Base-by-base conservation (phyloP, 805 yeast species). In the Myxozyma sirexii region DNA sequence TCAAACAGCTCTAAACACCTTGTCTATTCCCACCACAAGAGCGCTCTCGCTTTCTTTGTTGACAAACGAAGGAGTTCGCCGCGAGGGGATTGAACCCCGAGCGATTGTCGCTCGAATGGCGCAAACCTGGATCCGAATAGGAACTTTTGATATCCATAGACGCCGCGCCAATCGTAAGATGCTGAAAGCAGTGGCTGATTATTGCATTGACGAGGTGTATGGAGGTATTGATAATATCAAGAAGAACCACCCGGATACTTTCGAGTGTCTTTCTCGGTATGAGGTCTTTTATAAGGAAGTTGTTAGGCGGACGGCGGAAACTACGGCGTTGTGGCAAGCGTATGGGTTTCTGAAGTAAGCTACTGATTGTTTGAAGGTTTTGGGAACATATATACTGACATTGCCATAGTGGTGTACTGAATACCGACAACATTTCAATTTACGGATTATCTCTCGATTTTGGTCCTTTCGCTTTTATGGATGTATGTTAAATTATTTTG, bases 341-440 rank as follows among this genome's bases (percentile, higher is more conserved):
- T 93, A 91, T 73, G 98, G 97, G 2, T 92, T 93, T 69, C 73
- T 92, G 66, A 94, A 93, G 62, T 59, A 35, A 3, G 58, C 10
- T 38, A 27, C 19, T 37, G 26, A 10, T 10, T 15, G 4, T 10
- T 12, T 38, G 12, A n/a, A 15, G 12, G 19, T 19, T 46, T 17
- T 46, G 5, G 50, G 12, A 12, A 3, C n/a, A 5, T 12, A n/a
- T 6, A 35, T 37, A 15, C 26, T 41, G 45, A 39, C 31, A 19
- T 19, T 15, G 23, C n/a, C 6, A 2, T 21, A 59, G 62, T 69
- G 99, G 99, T 13, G 98, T 94, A 3, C 76, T 94, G 57, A 93
- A 93, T 72, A 92, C 98, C 0, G 99, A 93, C 70, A 93, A 93
- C 70, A 90, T 97, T 0, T 89, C 97, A 0, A 79, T 93, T n/a